Evolutionary conservation across 2,329 filamentous ascomycete species (phyloP).

Genomic region (Botryotinia globosa): DNA sequence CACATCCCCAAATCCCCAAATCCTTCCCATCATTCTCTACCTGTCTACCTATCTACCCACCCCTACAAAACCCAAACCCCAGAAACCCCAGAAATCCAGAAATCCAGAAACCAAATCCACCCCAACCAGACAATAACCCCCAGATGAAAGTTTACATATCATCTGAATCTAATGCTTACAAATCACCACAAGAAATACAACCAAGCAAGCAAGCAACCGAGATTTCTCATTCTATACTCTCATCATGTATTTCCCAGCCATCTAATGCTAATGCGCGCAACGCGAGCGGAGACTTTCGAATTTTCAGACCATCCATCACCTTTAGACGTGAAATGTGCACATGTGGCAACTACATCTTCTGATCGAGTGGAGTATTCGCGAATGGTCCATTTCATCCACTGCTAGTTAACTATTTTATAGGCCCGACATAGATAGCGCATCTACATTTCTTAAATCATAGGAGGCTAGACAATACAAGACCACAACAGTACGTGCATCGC

Average conservation of each 20-base stretch:
- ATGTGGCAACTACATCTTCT: background rate
- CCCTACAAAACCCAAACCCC: no score
- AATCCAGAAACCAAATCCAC: background rate
- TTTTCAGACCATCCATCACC: background rate
- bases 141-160: fast-evolving
- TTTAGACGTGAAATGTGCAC: background rate
- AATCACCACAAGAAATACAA: background rate
- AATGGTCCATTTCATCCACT: background rate
- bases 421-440: background rate
- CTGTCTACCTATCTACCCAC: no score
- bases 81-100: background rate
- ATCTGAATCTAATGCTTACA: background rate
- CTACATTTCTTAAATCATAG: background rate
- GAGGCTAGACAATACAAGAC: background rate
- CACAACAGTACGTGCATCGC: background rate
- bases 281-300: background rate
- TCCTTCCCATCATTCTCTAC: no score
- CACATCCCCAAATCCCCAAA: no score
- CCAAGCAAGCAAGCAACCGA: background rate
- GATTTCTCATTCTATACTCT: background rate
- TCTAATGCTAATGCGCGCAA: background rate
- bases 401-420: background rate
- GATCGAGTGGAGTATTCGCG: background rate
- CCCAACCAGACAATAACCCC: fast-evolving
- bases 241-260: background rate